phyloP scores from a whole-genome alignment of 169 alveolate genomes.

The Babesia ovata region DNA sequence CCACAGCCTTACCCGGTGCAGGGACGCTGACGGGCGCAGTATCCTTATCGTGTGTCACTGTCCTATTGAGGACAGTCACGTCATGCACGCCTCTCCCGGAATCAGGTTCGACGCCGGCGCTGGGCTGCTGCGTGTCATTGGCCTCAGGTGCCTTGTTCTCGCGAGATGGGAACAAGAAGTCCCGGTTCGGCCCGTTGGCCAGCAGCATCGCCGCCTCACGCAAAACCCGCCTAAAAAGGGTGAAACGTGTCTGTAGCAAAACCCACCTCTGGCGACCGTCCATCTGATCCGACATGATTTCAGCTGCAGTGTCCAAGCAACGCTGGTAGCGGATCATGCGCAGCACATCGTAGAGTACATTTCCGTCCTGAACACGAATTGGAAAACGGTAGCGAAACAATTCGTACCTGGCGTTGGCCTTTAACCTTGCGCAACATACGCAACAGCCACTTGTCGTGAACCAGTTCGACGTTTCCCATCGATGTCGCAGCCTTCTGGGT shows the following conservation, averaged over 20 bases:
- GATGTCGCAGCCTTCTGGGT: slow-evolving; percentile 32
- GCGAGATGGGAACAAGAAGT: not conserved
- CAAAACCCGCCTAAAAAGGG: slow-evolving; percentile 15
- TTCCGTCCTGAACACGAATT: slow-evolving; percentile 21
- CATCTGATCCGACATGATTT: slow-evolving; percentile 51
- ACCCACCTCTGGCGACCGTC: slow-evolving; percentile 48
- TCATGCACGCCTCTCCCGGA: not conserved
- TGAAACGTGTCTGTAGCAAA: not conserved
- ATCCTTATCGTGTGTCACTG: not conserved
- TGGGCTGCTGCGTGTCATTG: not conserved
- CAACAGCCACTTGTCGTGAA: slow-evolving; percentile 65
- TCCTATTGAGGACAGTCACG: not conserved
- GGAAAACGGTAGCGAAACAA: not conserved
- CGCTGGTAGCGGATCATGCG: slow-evolving; percentile 53
- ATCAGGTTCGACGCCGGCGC: not conserved
- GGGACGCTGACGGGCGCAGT: not conserved
- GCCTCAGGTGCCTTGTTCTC: not conserved
- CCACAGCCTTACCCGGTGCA: not conserved
- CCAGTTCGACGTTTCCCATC: slow-evolving; percentile 34
- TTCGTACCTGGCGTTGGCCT: slow-evolving; percentile 31
- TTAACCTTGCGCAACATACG: slow-evolving; percentile 50
- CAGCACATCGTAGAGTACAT: slow-evolving; percentile 27
- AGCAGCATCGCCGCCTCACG: slow-evolving; percentile 48
- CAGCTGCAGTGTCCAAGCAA: slow-evolving; percentile 59
- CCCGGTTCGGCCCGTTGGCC: slow-evolving; percentile 21